Evolutionary conservation across 352 stramenopile species (phyloP).

Genomic region (Phytophthora pseudosyringae): DNA sequence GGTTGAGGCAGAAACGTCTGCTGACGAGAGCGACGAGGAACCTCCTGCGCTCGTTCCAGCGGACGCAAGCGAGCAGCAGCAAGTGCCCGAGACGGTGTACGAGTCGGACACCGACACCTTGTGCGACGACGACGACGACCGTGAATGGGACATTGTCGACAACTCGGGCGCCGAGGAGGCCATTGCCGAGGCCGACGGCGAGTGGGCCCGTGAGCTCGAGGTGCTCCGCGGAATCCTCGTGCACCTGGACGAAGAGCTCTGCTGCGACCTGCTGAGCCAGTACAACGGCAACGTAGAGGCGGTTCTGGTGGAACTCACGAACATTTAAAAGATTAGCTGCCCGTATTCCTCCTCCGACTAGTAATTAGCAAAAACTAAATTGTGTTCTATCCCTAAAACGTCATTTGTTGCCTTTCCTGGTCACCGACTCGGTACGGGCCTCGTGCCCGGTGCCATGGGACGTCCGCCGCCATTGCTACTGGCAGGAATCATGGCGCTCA

Average conservation of each 20-base stretch:
- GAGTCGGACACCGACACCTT: conserved; percentile 73
- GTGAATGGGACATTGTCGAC: conserved; percentile 59
- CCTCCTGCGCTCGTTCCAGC: conserved; percentile 19
- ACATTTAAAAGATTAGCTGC: conserved; percentile 48
- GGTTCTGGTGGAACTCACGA: conserved; percentile 65
- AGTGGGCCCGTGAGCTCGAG: conserved; percentile 54
- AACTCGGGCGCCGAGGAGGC: conserved; percentile 28
- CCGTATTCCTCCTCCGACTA: conserved; percentile 1
- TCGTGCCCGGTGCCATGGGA: conserved; percentile 11
- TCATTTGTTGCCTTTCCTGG: conserved; percentile 15
- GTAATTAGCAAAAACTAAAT: conserved; percentile 34
- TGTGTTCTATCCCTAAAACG: conserved; percentile 20
- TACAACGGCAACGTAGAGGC: conserved; percentile 68
- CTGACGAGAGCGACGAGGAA: conserved; percentile 29
- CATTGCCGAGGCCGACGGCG: conserved; percentile 36
- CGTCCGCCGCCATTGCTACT: conserved; percentile 21
- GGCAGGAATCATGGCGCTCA: conserved; percentile 39
- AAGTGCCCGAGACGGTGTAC: conserved; percentile 34
- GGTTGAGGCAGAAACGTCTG: conserved; percentile 5
- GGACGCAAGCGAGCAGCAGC: conserved; percentile 8
- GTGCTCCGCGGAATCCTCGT: conserved; percentile 62
- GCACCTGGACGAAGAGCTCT: conserved; percentile 50
- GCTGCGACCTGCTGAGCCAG: conserved; percentile 55
- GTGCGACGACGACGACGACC: conserved; percentile 62
- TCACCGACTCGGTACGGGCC: conserved; percentile 31